Conservation (phyloP, 148 eudicot genomes). For the Vaccinium corymbosum region DNA sequence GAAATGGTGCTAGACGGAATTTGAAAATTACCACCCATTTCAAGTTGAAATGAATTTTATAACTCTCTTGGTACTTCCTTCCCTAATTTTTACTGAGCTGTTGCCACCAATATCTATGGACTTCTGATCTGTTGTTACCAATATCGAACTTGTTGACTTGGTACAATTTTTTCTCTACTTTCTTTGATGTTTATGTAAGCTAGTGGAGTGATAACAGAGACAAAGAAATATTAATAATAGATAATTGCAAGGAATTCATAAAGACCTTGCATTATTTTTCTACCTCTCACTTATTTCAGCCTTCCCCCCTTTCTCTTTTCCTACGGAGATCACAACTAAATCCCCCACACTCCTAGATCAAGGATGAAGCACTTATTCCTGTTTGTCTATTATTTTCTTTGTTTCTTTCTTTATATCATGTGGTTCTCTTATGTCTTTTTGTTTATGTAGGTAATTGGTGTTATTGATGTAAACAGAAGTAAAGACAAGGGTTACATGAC, state of each 20-base stretch:
- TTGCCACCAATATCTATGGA: neutral
- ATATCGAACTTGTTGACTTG: neutral
- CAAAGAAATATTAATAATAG: neutral
- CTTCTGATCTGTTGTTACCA: neutral
- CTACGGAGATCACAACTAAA: neutral
- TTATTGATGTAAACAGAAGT: conserved; percentile 71
- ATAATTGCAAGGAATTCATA: neutral
- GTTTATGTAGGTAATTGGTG: conserved; percentile 71
- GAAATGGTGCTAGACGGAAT: neutral
- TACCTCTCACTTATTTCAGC: neutral
- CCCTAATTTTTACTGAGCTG: neutral
- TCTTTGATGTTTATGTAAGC: neutral
- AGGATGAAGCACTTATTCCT: neutral
- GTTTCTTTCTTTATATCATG: neutral
- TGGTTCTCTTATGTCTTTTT: conserved; percentile 1
- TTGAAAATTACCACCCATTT: neutral
- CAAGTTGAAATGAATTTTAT: neutral
- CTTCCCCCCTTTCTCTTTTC: neutral
- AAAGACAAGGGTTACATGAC: conserved; percentile 89
- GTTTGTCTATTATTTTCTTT: conserved; percentile 9
- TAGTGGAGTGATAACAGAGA: neutral
- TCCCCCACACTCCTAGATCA: neutral
- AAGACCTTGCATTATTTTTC: neutral
- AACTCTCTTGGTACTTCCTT: neutral
- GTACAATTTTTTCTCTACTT: neutral